A percentile compares a stretch with the other conserved stretches of the same genome.
Conservation (phyloP, 805 yeast species). For the Brettanomyces nanus region DNA sequence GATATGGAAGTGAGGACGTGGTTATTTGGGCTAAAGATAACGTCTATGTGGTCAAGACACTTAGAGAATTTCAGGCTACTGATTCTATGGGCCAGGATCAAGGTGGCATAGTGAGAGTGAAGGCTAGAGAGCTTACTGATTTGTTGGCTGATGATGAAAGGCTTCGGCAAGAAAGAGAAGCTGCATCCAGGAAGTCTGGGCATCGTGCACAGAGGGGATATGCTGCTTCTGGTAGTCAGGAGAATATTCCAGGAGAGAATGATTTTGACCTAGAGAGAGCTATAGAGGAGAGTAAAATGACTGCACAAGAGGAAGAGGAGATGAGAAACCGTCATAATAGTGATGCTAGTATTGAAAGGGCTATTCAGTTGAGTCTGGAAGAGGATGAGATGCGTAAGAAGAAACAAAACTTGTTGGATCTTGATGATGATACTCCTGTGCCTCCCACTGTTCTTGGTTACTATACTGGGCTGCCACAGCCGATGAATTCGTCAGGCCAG, state of each 20-base stretch:
- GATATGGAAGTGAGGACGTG: conserved; percentile 81
- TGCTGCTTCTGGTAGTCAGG: conserved; percentile 5
- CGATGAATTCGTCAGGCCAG: conserved; percentile 26
- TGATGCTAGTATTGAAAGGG: conserved; percentile 60
- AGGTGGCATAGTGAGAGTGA: conserved; percentile 80
- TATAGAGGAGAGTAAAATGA: conserved; percentile 65
- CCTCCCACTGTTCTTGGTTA: conserved; percentile 22
- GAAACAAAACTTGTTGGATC: conserved; percentile 45
- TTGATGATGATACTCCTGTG: conserved; percentile 32
- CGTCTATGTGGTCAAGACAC: conserved; percentile 76
- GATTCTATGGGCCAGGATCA: conserved; percentile 79
- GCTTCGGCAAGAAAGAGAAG: conserved; percentile 57
- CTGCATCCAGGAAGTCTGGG: conserved; percentile 13
- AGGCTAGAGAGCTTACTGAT: conserved; percentile 83
- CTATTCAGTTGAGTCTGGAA: conserved; percentile 63
- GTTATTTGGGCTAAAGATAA: conserved; percentile 90
- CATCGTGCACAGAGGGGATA: conserved; percentile 5
- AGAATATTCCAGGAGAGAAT: conserved; percentile 14
- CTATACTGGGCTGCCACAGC: conserved; percentile 15
- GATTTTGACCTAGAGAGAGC: conserved; percentile 79
- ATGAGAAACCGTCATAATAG: conserved; percentile 42
- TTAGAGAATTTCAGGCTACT: conserved; percentile 78
- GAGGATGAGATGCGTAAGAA: conserved; percentile 60
- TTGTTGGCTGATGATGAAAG: conserved; percentile 77
- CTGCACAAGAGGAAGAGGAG: conserved; percentile 68